Evolutionary conservation across 345 rosid genomes (phyloP).

Genomic region (Brassica nigra): DNA sequence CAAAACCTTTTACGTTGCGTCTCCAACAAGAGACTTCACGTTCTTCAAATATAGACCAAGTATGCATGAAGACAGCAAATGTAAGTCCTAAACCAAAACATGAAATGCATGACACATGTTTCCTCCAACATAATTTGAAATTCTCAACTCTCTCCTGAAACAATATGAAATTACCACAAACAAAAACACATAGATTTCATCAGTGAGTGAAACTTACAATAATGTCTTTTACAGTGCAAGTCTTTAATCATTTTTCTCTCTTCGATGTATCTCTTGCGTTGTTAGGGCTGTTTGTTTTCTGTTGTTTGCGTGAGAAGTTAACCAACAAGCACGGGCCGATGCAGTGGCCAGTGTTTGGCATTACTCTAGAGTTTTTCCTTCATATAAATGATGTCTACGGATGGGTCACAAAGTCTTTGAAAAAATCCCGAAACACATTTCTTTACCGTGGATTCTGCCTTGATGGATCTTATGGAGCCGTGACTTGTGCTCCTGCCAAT

Average conservation of each 20-base stretch:
- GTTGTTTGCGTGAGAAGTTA: conserved; percentile 52
- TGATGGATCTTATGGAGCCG: conserved; percentile 53
- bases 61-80: conserved; percentile 20
- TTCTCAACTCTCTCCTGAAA: conserved; percentile 2
- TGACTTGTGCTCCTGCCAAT: conserved; percentile 58
- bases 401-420: conserved; percentile 51
- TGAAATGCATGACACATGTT: conserved; percentile 18
- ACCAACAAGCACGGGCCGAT: conserved; percentile 53
- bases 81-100: background rate
- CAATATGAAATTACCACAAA: background rate
- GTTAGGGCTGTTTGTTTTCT: conserved; percentile 53
- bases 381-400: conserved; percentile 42
- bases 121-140: background rate
- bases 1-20: background rate
- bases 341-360: conserved; percentile 71
- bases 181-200: background rate
- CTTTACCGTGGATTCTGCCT: conserved; percentile 56
- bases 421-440: conserved; percentile 54
- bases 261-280: conserved; percentile 51
- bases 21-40: conserved; percentile 11
- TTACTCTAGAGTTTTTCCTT: conserved; percentile 45
- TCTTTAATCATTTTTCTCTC: conserved; percentile 33
- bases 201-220: background rate
- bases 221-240: conserved; percentile 24
- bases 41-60: background rate